Percentiles rank a stretch among this genome's conserved stretches.
Conservation (phyloP, 2,329 filamentous ascomycete genomes). For the Aulographum hederae region DNA sequence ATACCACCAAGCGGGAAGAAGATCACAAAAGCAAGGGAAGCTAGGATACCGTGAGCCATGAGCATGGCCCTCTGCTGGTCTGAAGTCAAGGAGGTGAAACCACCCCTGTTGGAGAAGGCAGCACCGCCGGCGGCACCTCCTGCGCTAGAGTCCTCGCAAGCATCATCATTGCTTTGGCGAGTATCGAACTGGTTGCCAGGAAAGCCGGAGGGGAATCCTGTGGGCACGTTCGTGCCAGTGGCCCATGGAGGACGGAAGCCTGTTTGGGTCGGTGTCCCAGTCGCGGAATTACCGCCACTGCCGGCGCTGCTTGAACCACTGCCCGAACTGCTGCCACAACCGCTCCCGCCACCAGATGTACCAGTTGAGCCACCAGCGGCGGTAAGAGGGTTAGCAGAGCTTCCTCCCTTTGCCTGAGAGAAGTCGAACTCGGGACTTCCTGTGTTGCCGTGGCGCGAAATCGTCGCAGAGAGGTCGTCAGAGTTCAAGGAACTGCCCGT, state of each 20-base stretch:
- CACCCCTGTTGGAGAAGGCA: background rate
- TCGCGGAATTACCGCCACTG: background rate
- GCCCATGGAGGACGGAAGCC: background rate
- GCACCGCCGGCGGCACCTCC: background rate
- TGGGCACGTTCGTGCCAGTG: background rate
- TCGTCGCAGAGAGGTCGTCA: conserved; percentile 22
- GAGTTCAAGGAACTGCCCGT: conserved; percentile 29
- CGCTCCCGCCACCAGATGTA: background rate
- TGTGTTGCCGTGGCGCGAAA: conserved; percentile 26
- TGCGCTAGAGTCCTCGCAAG: background rate
- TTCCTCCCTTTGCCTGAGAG: conserved; percentile 30
- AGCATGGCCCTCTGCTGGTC: conserved; percentile 15
- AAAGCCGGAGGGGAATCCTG: too few relatives aligned
- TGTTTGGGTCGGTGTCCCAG: background rate
- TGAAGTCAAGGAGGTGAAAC: too few relatives aligned
- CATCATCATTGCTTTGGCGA: background rate
- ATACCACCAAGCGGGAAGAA: conserved; percentile 27
- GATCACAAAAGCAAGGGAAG: conserved; percentile 24
- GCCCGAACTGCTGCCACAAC: too few relatives aligned
- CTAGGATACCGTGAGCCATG: conserved; percentile 24
- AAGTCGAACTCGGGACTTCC: conserved; percentile 29
- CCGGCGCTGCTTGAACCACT: background rate
- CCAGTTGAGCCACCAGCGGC: background rate
- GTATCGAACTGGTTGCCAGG: background rate
- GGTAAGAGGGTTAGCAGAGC: conserved; percentile 21